phyloP scores from a whole-genome alignment of 2,329 filamentous ascomycete genomes.

The Fusarium stilboides region DNA sequence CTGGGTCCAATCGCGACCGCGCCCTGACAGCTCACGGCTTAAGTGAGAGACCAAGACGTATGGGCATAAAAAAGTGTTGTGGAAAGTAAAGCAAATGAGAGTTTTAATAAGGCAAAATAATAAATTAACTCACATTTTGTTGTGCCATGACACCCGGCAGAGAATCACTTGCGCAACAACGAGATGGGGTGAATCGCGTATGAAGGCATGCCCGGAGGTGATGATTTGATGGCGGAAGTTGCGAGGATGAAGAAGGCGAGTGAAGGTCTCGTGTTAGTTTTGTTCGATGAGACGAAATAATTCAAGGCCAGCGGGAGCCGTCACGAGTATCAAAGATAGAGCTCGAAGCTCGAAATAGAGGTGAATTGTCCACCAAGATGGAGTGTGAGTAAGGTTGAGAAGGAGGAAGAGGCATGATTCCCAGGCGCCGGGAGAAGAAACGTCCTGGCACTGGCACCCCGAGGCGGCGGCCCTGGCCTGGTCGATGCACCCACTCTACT shows the following conservation, averaged over 20 bases:
- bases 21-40: slow-evolving; percentile 33
- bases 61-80: slow-evolving; percentile 29
- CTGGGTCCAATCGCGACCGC: slow-evolving; percentile 41
- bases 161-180: slow-evolving; percentile 55
- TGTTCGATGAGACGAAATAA: slow-evolving; percentile 10
- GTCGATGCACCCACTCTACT: slow-evolving; percentile 54
- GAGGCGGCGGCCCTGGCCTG: slow-evolving; percentile 57
- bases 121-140: slow-evolving; percentile 55
- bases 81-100: slow-evolving; percentile 39
- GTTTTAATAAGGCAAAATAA: slow-evolving; percentile 29
- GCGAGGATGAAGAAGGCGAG: slow-evolving; percentile 36
- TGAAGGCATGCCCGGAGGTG: slow-evolving; percentile 52
- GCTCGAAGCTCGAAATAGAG: slow-evolving; percentile 45
- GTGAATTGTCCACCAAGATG: slow-evolving; percentile 50
- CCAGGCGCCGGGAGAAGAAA: slow-evolving; percentile 57
- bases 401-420: slow-evolving; percentile 56
- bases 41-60: slow-evolving; percentile 29
- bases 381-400: slow-evolving; percentile 54
- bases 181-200: slow-evolving; percentile 54
- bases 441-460: slow-evolving; percentile 57
- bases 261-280: slow-evolving; percentile 9
- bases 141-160: slow-evolving; percentile 57
- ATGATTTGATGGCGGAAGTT: slow-evolving; percentile 44
- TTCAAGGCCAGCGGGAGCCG: slow-evolving; percentile 1
- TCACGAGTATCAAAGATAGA: slow-evolving; percentile 20